Conservation (phyloP, 768 basidiomycete genomes). For the Pilatotrama ljubarskyi region DNA sequence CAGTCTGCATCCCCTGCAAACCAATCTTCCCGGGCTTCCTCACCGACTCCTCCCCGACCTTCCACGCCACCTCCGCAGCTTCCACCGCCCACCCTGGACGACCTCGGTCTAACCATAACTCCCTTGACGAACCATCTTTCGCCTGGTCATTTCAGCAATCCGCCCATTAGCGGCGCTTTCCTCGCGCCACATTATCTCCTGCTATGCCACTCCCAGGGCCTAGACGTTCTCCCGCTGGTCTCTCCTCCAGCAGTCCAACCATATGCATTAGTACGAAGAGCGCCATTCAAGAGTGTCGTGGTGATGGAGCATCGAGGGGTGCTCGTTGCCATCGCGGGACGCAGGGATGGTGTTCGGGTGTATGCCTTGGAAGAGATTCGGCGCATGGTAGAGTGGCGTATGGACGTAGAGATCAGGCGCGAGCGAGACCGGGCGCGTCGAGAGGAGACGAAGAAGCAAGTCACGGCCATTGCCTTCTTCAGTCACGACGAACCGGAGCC, state of each 20-base stretch:
- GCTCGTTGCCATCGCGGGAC: constrained; percentile 85
- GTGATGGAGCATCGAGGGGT: constrained; percentile 93
- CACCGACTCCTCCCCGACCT: constrained; percentile 54
- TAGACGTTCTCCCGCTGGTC: constrained; percentile 79
- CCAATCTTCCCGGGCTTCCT: constrained; percentile 50
- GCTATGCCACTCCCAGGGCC: constrained; percentile 81
- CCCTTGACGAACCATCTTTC: constrained; percentile 67
- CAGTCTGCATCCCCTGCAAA: constrained; percentile 33
- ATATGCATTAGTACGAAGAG: constrained; percentile 79
- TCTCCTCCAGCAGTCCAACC: constrained; percentile 76
- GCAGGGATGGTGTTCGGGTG: constrained; percentile 83
- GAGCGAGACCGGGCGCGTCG: constrained; percentile 72
- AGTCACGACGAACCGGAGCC: constrained; percentile 50
- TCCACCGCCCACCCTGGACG: constrained; percentile 68
- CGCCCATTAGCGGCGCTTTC: constrained; percentile 78
- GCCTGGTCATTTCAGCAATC: constrained; percentile 75
- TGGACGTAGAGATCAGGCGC: constrained; percentile 74
- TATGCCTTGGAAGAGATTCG: constrained; percentile 87
- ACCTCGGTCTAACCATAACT: constrained; percentile 73
- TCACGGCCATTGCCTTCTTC: constrained; percentile 25
- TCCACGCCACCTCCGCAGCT: constrained; percentile 71
- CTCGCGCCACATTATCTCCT: constrained; percentile 79
- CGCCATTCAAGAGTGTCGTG: constrained; percentile 83
- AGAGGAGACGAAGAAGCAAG: constrained; percentile 61
- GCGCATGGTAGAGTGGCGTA: constrained; percentile 84